Base-by-base conservation (phyloP, 768 basidiomycete genomes). In the Kwoniella mangroviensis region DNA sequence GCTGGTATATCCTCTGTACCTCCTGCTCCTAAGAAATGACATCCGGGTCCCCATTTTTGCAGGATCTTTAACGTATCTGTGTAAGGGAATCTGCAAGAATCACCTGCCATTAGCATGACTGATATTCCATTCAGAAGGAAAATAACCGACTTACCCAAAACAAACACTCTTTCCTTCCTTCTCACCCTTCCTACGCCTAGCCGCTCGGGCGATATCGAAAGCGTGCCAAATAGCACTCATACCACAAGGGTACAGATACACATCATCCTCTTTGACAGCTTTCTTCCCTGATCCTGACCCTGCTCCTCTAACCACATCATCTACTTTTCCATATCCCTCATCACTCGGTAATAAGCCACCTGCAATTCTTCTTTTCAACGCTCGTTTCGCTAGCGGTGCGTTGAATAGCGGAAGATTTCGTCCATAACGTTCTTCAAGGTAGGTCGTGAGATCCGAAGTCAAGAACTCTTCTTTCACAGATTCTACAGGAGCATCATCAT, bases 31-130 rank as follows among this genome's bases (percentile, higher is more conserved):
- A 93, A 86, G 85, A 98, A 95, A 80, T 93, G 87, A 73, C 90
- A 93, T 1, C 96, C 96, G 2, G 92, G 92, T 1, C 96, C 96
- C 94, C 94, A 98, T 83, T 99, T 98, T 75, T 94, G 86, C 1
- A 98, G 86, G 51, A 95, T 88, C 83, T 98, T 98, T 68, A 96
- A 87, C 4, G 96, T 98, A 79, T 98, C 96, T 10, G 89, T 92
- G 81, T 98, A 99, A 0, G 94, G 91, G 83, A 98, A 99, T 17
- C 95, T 97, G n/a, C n/a, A n/a, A n/a, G n/a, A n/a, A n/a, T n/a
- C n/a, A n/a, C n/a, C n/a, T n/a, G n/a, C n/a, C n/a, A n/a, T n/a
- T n/a, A n/a, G n/a, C n/a, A n/a, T n/a, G n/a, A n/a, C n/a, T n/a
- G n/a, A n/a, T n/a, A n/a, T n/a, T n/a, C n/a, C n/a, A n/a, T n/a